Evolutionary conservation across 2,329 filamentous ascomycete genomes (phyloP), one percentile per base, ranked within the genome.

Genomic region (Curvularia lunata): DNA sequence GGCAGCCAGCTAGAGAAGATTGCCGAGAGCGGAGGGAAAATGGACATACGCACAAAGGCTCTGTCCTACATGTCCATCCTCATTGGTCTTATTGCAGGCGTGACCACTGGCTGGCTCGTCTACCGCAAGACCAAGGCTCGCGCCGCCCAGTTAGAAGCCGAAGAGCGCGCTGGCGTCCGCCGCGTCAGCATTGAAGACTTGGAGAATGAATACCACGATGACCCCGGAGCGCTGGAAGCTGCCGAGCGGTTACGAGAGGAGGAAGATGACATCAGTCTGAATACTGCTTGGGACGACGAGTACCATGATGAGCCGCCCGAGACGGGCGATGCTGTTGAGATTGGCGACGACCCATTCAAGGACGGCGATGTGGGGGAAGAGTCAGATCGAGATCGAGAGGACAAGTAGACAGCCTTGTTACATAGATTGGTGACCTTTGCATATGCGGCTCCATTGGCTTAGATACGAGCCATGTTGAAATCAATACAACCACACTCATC

Each of bases 11-110:
- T 99, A 16, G 92, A 91, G 43, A 82, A 88, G 51, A 86, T 99
- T 32, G 91, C 91, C n/a, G 91, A 96, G 68, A 85, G 86, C 55
- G 90, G 89, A 62, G 91, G 91, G 72, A 85, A 89, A 66, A 97
- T 98, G 94, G 88, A 90, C 59, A 78, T 84, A 3, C 83, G 84
- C 62, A 91, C 91, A 62, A 95, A 93, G 75, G 83, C 87, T 27
- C 81, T 98, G 69, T 96, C 95, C 78, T 97, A 96, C 75, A 77
- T 88, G 23, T 89, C 88, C 78, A 97, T 98, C 76, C 72, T 86
- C 13, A 76, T 93, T 56, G 90, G 91, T 27, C 85, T 86, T 48
- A 70, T 86, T 21, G 80, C 96, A 12, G 95, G 95, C 45, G 79
- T 89, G 21, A 84, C 81, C 25, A 92, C 95, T 2, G 94, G 92